Conservation (phyloP, 257 asterid genomes). For the Linaria vulgaris region DNA sequence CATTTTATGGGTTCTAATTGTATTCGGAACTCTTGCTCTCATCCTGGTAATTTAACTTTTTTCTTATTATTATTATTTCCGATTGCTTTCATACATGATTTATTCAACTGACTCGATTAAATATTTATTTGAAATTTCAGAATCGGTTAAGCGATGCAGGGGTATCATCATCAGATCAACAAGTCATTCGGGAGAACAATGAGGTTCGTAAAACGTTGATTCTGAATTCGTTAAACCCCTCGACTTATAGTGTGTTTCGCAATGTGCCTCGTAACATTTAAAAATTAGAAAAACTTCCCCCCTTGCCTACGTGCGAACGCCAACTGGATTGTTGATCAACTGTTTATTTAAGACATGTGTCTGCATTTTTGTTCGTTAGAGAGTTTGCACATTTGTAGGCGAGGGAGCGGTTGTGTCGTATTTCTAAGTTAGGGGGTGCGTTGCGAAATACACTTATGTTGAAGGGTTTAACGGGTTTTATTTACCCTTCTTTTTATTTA, state of each 20-base stretch:
- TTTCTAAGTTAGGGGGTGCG: too few species aligned
- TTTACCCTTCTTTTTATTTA: constrained; percentile 1
- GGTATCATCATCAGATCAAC: constrained; percentile 26
- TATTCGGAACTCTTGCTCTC: constrained; percentile 69
- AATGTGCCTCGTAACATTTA: too few species aligned
- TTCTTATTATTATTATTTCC: background rate
- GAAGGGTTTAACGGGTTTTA: background rate
- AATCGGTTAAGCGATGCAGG: constrained; percentile 60
- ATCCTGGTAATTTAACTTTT: constrained; percentile 45
- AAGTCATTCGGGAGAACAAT: background rate
- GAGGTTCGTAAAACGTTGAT: constrained; percentile 36
- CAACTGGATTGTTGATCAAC: too few species aligned
- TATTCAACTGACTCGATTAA: background rate
- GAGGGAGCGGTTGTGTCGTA: too few species aligned
- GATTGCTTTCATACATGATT: background rate
- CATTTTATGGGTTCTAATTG: constrained; percentile 59
- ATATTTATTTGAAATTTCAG: constrained; percentile 33
- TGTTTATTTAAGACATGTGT: too few species aligned
- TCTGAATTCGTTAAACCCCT: constrained; percentile 17
- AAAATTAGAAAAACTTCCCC: too few species aligned
- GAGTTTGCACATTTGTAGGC: too few species aligned
- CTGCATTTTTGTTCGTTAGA: too few species aligned
- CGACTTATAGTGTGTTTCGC: too few species aligned
- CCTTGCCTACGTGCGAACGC: too few species aligned
- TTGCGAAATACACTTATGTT: too few species aligned